Base-by-base conservation (phyloP, 148 eudicot genomes). In the Amaranthus hypochondriacus region DNA sequence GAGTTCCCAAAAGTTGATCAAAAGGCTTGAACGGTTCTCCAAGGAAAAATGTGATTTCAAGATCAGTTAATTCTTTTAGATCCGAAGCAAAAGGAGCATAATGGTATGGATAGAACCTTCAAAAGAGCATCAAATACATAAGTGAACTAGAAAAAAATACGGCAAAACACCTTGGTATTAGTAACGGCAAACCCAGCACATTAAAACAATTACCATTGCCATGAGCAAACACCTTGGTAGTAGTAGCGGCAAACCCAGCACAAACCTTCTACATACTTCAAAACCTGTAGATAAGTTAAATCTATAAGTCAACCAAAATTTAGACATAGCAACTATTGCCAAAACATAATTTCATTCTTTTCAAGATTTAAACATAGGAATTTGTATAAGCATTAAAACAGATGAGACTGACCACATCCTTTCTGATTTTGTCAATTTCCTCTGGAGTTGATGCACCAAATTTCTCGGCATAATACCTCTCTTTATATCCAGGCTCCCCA, bases 71-170 rank as follows among this genome's bases (percentile, higher is more conserved):
- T 72, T 86, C 96, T 83, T 92, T 92, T 53, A 96, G 82, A 80
- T 96, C 99, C 77, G 97, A 92, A 65, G 99, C 99, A 83, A 96
- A 96, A 57, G 99, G 99, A 78, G 99, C 97, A 88, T 96, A 96
- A 85, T 96, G 99, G 80, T 92, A 92, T 49, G 99, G 99, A 75
- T 96, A 96, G 74, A 86, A 96, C 99, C 98, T 94, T 72, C 15
- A 82, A 78, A 76, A 69, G 28, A 76, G 65, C 43, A 68, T 51
- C 5, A 56, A 43, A 56, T 12, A 62, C 42, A 76, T 72, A 54
- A 71, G 56, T 28, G 39, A 28, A 28, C 39, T 28, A 28, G 39
- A 28, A 28, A 28, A 44, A 66, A 66, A 46, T 62, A 72, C 9
- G 53, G 64, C 13, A 39, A 52, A 10, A 42, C 57, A 75, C 56